Base-by-base conservation (phyloP, 176 grass and related monocot genomes). In the Rhipidocladum racemiflorum region DNA sequence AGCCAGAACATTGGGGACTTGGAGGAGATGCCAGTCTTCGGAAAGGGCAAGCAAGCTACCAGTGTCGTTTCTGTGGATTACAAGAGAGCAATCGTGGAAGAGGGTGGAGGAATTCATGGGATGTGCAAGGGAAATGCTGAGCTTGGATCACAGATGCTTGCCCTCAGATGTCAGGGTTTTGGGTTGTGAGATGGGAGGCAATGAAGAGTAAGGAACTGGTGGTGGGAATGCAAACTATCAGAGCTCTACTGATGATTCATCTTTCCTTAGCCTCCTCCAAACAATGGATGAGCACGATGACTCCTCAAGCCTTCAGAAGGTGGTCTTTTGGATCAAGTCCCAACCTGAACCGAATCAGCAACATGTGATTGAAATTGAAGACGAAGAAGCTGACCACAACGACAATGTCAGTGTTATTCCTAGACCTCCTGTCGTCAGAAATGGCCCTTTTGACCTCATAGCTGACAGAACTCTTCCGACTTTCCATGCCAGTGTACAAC, bases 21-120 rank as follows among this genome's bases (percentile, higher is more conserved):
- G 1, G 46, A 78, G 66, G 81, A 83, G 6, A 78, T 83, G 74
- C 7, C 60, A 40, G 53, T 83, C 10, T 84, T 84, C 6, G 74
- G 61, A 75, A 62, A 75, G 39, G 18, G 21, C 25, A 64, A n/a
- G 11, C 16, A 23, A 23, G 21, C 23, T 56, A 56, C 3, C 23
- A 21, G 53, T 23, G 53, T 23, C 21, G 9, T 56, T 23, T 56
- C 9, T 56, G 21, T 56, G 53, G 53, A 56, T 56, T 56, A 56
- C 53, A 56, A 23, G 53, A 23, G 53, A 23, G 9, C 53, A 23
- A 56, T 56, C n/a, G 21, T 23, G 53, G 20, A 56, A 6, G 50
- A 21, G 51, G 51, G 20, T 7, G 20, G 21, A 54, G 20, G 7
- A 7, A 23, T 56, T 23, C 21, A 23, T n/a, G 51, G 20, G 3